phyloP scores from a whole-genome alignment of 768 basidiomycete genomes.

The Serendipita vermifera region DNA sequence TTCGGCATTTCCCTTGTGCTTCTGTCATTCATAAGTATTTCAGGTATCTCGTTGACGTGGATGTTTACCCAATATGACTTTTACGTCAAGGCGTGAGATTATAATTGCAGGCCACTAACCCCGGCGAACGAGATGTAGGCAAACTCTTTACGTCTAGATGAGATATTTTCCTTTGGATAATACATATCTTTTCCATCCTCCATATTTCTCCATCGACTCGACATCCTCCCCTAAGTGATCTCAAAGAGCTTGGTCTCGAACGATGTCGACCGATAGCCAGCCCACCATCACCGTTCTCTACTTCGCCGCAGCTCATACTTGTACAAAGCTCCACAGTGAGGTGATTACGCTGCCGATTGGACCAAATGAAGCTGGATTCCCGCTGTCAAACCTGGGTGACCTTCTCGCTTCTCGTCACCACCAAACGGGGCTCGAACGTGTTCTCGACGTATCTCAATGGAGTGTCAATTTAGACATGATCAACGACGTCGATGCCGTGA shows the following conservation, averaged over 20 bases:
- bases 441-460: conserved; percentile 55
- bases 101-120: too few relatives aligned
- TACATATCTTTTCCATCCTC: too few relatives aligned
- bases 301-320: conserved; percentile 56
- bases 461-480: conserved; percentile 75
- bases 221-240: too few relatives aligned
- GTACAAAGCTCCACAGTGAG: conserved; percentile 46
- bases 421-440: conserved; percentile 33
- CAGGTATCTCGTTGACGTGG: conserved; percentile 64
- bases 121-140: too few relatives aligned
- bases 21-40: conserved; percentile 15
- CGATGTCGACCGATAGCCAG: not conserved
- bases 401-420: conserved; percentile 46
- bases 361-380: conserved; percentile 29
- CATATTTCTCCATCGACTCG: too few relatives aligned
- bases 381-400: conserved; percentile 36
- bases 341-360: conserved; percentile 32
- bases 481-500: conserved; percentile 36
- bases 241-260: not conserved
- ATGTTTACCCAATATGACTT: conserved; percentile 74
- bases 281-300: conserved; percentile 28
- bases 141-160: too few relatives aligned
- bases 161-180: too few relatives aligned
- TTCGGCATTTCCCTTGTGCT: conserved; percentile 6
- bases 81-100: conserved; percentile 39